Percentiles rank a stretch among this genome's conserved stretches.
Conservation (phyloP, 306 rosid species). For the Citrullus mucosospermus region DNA sequence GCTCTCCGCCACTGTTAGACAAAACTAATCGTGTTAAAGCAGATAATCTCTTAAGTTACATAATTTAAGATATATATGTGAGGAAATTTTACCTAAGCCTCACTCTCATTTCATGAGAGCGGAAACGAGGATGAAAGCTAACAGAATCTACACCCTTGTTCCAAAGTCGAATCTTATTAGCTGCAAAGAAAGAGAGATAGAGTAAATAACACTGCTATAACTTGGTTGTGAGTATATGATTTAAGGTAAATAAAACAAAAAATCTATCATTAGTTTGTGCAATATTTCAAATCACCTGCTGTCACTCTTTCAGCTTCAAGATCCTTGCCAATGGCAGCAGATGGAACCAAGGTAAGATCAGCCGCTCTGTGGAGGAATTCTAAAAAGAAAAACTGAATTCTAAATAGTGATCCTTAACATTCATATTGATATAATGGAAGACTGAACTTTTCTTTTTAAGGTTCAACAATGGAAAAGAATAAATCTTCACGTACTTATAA, state of each 20-base stretch:
- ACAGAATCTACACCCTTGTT: constrained; percentile 94
- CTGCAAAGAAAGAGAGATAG: constrained; percentile 27
- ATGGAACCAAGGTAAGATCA: constrained; percentile 91
- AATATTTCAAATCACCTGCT: constrained; percentile 48
- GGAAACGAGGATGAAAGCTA: constrained; percentile 72
- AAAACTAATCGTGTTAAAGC: constrained; percentile 9
- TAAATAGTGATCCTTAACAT: constrained; percentile 11
- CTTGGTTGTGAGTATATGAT: not conserved
- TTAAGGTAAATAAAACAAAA: not conserved
- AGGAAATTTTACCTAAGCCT: constrained; percentile 47
- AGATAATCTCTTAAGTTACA: not conserved
- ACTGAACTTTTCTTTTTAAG: not conserved
- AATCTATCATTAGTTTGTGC: not conserved
- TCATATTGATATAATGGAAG: not conserved
- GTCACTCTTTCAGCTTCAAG: constrained; percentile 68
- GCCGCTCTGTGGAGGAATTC: constrained; percentile 96
- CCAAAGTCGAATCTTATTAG: constrained; percentile 92
- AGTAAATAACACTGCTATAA: not conserved
- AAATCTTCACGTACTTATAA: constrained; percentile 56
- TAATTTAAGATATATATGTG: constrained; percentile 6
- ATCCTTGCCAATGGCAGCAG: constrained; percentile 81
- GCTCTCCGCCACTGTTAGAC: constrained; percentile 62
- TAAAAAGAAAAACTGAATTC: constrained; percentile 23
- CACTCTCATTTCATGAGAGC: constrained; percentile 72
- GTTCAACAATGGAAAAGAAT: not conserved